phyloP scores from a whole-genome alignment of 331 rosid species.

The Quercus lobata region DNA sequence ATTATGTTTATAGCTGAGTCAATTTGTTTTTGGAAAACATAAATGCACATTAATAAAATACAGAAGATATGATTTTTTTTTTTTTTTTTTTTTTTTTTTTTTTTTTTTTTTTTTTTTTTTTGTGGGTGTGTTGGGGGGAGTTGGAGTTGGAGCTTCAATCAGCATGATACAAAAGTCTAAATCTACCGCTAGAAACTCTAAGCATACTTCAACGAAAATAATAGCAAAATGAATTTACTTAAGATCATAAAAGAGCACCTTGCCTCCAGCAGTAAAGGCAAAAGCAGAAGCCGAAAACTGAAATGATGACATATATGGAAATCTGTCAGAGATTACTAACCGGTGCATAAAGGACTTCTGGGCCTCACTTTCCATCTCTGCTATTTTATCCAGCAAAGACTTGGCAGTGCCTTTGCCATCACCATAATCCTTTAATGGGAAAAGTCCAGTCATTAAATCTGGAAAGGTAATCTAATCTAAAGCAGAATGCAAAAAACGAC shows the following conservation, averaged over 20 bases:
- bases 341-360: slow-evolving; percentile 98
- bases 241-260: neutral
- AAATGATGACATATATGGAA: slow-evolving; percentile 1
- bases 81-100: neutral
- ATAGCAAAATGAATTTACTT: slow-evolving; percentile 9
- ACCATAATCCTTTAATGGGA: slow-evolving; percentile 51
- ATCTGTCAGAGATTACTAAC: slow-evolving; percentile 42
- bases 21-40: neutral
- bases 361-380: slow-evolving; percentile 81
- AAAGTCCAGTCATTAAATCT: slow-evolving; percentile 23
- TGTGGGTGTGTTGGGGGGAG: too few species aligned
- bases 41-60: neutral
- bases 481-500: neutral
- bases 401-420: slow-evolving; percentile 82
- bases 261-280: neutral
- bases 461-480: slow-evolving; percentile 1
- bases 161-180: neutral
- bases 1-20: neutral
- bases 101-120: neutral
- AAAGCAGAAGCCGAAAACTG: slow-evolving; percentile 7
- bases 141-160: neutral
- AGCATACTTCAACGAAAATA: slow-evolving; percentile 8
- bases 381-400: slow-evolving; percentile 74
- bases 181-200: slow-evolving; percentile 1
- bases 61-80: neutral